phyloP scores from a whole-genome alignment of 192 early-diverging fungal genomes.

The Linnemannia elongata region DNA sequence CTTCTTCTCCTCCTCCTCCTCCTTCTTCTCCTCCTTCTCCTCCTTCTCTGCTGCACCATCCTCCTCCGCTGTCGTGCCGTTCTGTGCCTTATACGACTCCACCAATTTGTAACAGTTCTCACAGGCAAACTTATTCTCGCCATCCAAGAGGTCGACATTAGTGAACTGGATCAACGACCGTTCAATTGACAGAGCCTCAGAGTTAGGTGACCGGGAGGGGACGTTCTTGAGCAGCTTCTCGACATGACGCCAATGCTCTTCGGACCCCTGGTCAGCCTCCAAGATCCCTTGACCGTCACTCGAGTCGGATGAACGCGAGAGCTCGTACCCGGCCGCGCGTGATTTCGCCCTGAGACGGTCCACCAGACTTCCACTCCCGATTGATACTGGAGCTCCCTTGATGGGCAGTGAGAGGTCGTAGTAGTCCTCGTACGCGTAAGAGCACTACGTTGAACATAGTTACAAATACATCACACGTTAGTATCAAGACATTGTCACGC shows the following conservation, averaged over 20 bases:
- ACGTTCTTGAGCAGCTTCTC: slow-evolving; percentile 48
- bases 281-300: slow-evolving; percentile 33
- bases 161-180: slow-evolving; percentile 67
- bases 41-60: not conserved
- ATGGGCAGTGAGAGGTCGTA: slow-evolving; percentile 73
- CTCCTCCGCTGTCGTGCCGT: not conserved
- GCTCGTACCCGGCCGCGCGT: slow-evolving; percentile 17
- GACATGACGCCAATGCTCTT: slow-evolving; percentile 32
- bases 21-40: not conserved
- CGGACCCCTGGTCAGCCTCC: slow-evolving; percentile 22
- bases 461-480: not conserved
- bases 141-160: slow-evolving; percentile 72
- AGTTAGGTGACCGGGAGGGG: not conserved
- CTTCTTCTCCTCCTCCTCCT: not conserved
- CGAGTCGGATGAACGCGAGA: not conserved
- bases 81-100: slow-evolving; percentile 9
- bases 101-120: slow-evolving; percentile 69
- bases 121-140: slow-evolving; percentile 72
- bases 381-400: slow-evolving; percentile 12
- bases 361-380: slow-evolving; percentile 17
- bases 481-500: not conserved
- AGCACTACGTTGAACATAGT: slow-evolving; percentile 26
- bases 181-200: slow-evolving; percentile 35
- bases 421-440: slow-evolving; percentile 73
- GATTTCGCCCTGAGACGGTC: slow-evolving; percentile 23